Evolutionary conservation across 2,329 filamentous ascomycete species (phyloP).

Genomic region (Phialophora macrospora): DNA sequence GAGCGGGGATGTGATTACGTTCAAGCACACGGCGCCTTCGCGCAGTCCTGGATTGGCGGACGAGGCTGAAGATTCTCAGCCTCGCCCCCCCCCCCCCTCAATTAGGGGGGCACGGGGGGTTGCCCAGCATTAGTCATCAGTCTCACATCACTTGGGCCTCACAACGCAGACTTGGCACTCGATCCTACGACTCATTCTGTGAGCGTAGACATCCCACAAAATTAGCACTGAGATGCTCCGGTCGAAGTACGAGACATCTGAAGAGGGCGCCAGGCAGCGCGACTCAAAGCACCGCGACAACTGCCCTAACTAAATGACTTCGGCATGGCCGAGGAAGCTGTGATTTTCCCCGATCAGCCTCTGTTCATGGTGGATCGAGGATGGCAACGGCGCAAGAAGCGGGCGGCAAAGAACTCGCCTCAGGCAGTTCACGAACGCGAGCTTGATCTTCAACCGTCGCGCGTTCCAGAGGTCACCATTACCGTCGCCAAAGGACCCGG

Average conservation of each 20-base stretch:
- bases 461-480: constrained; percentile 32
- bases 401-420: constrained; percentile 4
- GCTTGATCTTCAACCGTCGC: constrained; percentile 12
- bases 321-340: constrained; percentile 30
- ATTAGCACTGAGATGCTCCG: neutral
- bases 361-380: constrained; percentile 36
- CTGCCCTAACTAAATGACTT: neutral
- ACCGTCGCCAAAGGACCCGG: constrained; percentile 5
- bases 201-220: neutral
- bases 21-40: neutral
- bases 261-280: neutral
- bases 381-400: constrained; percentile 31
- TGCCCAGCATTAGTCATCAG: neutral
- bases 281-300: neutral
- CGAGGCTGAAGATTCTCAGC: neutral
- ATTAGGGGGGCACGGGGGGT: too few species aligned
- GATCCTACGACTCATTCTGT: neutral
- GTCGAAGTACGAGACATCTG: neutral
- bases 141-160: neutral
- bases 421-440: neutral
- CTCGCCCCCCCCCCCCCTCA: neutral
- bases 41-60: neutral
- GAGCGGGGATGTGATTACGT: neutral
- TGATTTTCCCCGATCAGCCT: constrained; percentile 30
- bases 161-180: neutral